A percentile compares a stretch with the other conserved stretches of the same genome.
Evolutionary conservation across 106 monocot genomes (phyloP).

Genomic region (Platanthera guangdongensis): DNA sequence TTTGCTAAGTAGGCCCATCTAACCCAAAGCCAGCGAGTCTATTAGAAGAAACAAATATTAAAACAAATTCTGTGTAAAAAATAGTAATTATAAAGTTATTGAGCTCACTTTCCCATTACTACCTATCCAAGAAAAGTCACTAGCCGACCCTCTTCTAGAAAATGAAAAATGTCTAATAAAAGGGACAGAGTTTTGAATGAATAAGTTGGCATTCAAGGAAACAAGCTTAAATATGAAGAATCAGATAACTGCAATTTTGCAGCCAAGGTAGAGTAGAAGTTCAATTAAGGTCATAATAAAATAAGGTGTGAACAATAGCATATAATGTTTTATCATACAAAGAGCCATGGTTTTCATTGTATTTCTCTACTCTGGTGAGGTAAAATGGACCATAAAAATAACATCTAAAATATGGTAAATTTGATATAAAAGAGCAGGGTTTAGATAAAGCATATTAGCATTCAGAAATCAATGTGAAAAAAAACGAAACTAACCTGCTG

Average conservation of each 20-base stretch:
- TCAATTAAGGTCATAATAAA: not conserved
- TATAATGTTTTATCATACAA: not conserved
- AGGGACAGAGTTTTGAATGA: too few relatives aligned
- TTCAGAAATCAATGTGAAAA: not conserved
- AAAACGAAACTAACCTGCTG: conserved; percentile 51
- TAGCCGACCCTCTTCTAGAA: not conserved
- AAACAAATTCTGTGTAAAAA: too few relatives aligned
- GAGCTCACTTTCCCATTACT: too few relatives aligned
- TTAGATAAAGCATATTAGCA: not conserved
- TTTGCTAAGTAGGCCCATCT: not conserved
- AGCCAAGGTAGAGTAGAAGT: not conserved
- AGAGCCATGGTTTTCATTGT: not conserved
- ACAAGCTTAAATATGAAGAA: not conserved
- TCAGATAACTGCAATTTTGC: not conserved
- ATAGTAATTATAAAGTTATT: too few relatives aligned
- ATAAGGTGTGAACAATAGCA: not conserved
- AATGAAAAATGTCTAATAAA: not conserved
- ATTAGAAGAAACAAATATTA: too few relatives aligned
- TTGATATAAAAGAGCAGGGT: not conserved
- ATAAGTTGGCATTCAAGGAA: too few relatives aligned
- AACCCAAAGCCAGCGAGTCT: too few relatives aligned
- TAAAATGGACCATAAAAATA: not conserved
- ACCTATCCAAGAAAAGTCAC: too few relatives aligned
- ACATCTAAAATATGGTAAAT: not conserved
- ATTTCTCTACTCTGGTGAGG: not conserved